Percentiles rank a stretch among this genome's conserved stretches.
phyloP scores from a whole-genome alignment of 352 stramenopile species.

The Halophytophthora polymorphica region DNA sequence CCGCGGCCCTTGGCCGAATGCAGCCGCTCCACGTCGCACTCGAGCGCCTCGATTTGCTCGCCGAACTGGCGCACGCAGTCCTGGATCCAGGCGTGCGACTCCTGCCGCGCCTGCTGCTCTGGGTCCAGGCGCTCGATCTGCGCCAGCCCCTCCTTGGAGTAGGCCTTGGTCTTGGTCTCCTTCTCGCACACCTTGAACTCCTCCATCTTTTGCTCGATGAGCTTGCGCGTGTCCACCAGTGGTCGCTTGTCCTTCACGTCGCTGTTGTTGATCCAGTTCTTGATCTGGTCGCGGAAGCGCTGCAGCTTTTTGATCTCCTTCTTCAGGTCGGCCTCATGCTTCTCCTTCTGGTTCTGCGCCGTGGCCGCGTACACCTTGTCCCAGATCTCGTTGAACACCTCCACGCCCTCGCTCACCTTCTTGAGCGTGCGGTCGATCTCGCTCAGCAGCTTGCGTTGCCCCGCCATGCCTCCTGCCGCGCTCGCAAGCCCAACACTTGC shows the following conservation, averaged over 20 bases:
- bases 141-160: constrained; percentile 97
- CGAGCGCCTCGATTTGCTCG: constrained; percentile 87
- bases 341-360: constrained; percentile 98
- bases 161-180: constrained; percentile 99
- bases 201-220: constrained; percentile 99
- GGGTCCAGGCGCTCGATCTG: constrained; percentile 92
- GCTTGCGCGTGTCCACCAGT: constrained; percentile 79
- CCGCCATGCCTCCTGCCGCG: constrained; percentile 46
- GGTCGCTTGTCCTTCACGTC: constrained; percentile 98
- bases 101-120: constrained; percentile 76
- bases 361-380: constrained; percentile 97
- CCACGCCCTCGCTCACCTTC: constrained; percentile 98
- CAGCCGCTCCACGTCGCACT: constrained; percentile 79
- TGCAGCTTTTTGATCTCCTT: constrained; percentile 99
- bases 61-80: constrained; percentile 79
- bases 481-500: background rate
- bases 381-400: constrained; percentile 99
- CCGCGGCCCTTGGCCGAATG: constrained; percentile 91
- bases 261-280: constrained; percentile 96
- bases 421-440: constrained; percentile 99
- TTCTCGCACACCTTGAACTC: constrained; percentile 99
- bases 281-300: constrained; percentile 98
- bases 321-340: constrained; percentile 99
- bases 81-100: constrained; percentile 83
- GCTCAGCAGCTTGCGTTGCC: constrained; percentile 84